Conservation (phyloP, 2,329 filamentous ascomycete genomes). For the Fusarium robinianum region DNA sequence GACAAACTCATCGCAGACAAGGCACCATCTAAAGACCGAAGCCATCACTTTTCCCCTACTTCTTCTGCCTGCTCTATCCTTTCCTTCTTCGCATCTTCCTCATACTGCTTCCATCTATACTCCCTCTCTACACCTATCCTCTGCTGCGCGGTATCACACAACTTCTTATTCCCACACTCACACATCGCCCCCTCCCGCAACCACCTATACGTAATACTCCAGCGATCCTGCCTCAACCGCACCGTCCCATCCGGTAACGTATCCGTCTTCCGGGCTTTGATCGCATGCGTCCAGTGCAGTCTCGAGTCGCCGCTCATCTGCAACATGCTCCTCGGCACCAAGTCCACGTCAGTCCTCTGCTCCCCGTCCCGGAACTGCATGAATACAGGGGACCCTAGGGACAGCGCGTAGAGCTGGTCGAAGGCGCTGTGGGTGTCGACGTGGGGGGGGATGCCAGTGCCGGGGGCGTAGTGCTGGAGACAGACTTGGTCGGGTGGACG, state of each 20-base stretch:
- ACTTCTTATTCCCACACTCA: conserved; percentile 53
- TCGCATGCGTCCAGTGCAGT: conserved; percentile 61
- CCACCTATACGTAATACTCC: conserved; percentile 63
- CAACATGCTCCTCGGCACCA: conserved; percentile 55
- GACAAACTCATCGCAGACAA: too few relatives aligned
- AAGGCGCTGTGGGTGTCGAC: conserved; percentile 59
- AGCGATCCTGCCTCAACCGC: conserved; percentile 49
- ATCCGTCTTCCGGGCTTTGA: conserved; percentile 58
- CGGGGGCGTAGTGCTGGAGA: conserved; percentile 63
- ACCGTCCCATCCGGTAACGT: conserved; percentile 50
- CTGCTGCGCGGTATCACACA: conserved; percentile 58
- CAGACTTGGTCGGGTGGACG: conserved; percentile 61
- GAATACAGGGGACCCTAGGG: conserved; percentile 47
- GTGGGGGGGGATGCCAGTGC: conserved; percentile 63
- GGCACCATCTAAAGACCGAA: too few relatives aligned
- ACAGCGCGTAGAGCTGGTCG: conserved; percentile 52
- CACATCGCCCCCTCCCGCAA: conserved; percentile 51
- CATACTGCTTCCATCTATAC: conserved; percentile 53
- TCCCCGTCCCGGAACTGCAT: conserved; percentile 49
- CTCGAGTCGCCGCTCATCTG: conserved; percentile 55
- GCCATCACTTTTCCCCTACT: too few relatives aligned
- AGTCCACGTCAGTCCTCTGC: conserved; percentile 49
- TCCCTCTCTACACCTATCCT: conserved; percentile 52
- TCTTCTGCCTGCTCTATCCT: neutral
- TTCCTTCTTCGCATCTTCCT: conserved; percentile 27